Conservation (phyloP, 495 filamentous ascomycete species). For the Lasiosphaeris hirsuta region DNA sequence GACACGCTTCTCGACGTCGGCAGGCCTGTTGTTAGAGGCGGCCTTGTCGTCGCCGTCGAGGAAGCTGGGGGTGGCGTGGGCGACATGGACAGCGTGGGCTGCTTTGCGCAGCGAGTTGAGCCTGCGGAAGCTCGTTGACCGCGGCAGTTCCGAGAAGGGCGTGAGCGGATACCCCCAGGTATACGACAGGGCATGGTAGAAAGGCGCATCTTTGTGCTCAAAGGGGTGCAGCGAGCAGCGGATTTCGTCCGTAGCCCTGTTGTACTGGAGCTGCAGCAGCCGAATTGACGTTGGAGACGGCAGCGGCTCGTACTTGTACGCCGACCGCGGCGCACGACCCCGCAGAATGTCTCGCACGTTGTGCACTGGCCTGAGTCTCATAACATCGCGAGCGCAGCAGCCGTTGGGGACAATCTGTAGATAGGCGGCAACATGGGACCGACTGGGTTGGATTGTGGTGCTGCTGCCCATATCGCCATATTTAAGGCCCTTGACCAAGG, state of each 20-base stretch:
- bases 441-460: too few species aligned
- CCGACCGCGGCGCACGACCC: background rate
- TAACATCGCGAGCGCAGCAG: too few species aligned
- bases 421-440: too few species aligned
- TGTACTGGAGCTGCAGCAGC: conserved; percentile 5
- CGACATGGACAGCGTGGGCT: background rate
- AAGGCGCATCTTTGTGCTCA: conserved; percentile 7
- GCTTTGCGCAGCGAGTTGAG: background rate
- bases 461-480: too few species aligned
- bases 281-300: conserved; percentile 7
- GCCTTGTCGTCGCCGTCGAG: background rate
- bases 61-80: too few species aligned
- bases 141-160: conserved; percentile 2
- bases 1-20: background rate
- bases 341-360: too few species aligned
- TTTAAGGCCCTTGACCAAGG: too few species aligned
- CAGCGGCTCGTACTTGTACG: conserved; percentile 11
- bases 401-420: too few species aligned
- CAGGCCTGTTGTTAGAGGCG: background rate
- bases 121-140: background rate
- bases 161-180: conserved; percentile 20
- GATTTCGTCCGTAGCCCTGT: conserved; percentile 1
- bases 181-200: conserved; percentile 20
- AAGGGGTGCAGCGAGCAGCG: conserved; percentile 14
- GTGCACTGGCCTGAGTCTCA: too few species aligned